Conservation (phyloP, 2,329 filamentous ascomycete species). For the Pseudogymnoascus sp. region DNA sequence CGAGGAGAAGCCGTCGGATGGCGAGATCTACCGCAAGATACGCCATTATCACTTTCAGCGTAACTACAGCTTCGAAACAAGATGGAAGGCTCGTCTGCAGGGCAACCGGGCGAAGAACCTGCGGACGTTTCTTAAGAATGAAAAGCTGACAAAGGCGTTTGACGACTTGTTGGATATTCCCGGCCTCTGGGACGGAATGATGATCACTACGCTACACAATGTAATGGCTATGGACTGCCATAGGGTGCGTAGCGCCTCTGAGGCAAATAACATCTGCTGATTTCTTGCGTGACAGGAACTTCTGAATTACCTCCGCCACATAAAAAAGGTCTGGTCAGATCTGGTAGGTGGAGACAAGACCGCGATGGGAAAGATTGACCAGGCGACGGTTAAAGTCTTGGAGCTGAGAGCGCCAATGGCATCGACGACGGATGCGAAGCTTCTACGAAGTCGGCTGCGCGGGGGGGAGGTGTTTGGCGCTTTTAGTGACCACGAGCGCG, state of each 20-base stretch:
- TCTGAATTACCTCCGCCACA: not conserved
- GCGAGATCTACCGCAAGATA: not conserved
- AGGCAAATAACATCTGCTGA: not conserved
- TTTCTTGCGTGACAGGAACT: not conserved
- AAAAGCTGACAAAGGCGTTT: conserved; percentile 11
- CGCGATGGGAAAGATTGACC: not conserved
- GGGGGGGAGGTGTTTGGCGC: not conserved
- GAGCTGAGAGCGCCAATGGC: not conserved
- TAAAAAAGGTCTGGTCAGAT: not conserved
- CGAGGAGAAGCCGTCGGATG: conserved; percentile 18
- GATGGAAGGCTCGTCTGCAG: not conserved
- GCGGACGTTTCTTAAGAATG: conserved; percentile 4
- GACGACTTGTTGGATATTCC: conserved; percentile 14
- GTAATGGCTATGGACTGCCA: not conserved
- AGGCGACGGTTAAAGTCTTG: not conserved
- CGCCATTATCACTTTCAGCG: not conserved
- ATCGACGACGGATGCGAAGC: not conserved
- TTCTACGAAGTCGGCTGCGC: not conserved
- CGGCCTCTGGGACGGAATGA: conserved; percentile 14
- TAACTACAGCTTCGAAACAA: not conserved
- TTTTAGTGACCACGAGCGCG: not conserved
- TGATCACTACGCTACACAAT: conserved; percentile 7
- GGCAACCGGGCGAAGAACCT: not conserved
- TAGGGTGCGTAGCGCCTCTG: not conserved
- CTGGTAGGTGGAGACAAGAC: not conserved